Percentiles rank a stretch among this genome's conserved stretches.
These are phyloP conservation scores for Puccinellia tenuiflora DNA, from an alignment of 176 grass and related monocot genomes.

Conservation along the genomic window DNA sequence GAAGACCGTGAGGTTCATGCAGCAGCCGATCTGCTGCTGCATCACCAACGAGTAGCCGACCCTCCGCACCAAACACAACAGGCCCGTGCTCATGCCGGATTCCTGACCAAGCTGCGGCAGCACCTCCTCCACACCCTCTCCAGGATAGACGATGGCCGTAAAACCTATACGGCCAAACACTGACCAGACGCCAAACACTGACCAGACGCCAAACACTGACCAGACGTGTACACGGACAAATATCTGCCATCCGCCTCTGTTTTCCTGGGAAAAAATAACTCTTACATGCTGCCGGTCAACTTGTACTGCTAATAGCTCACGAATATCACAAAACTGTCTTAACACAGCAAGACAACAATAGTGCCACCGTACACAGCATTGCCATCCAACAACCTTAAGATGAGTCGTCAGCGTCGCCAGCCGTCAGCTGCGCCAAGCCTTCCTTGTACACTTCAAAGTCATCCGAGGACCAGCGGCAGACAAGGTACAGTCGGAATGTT, in stretches of 20 bases:
- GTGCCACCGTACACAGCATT: neutral
- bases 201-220: too few relatives aligned
- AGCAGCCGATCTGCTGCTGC: neutral
- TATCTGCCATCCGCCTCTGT: neutral
- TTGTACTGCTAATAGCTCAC: neutral
- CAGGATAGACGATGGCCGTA: neutral
- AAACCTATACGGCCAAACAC: neutral
- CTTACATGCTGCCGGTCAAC: neutral
- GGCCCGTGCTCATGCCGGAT: neutral
- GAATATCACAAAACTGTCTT: slow-evolving; percentile 14
- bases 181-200: too few relatives aligned
- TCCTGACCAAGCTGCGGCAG: neutral
- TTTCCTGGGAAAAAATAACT: neutral
- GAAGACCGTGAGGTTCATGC: neutral
- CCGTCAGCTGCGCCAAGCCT: slow-evolving; percentile 41
- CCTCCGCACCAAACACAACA: neutral
- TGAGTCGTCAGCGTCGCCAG: slow-evolving; percentile 44
- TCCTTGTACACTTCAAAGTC: slow-evolving; percentile 81
- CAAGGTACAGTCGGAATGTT: slow-evolving; percentile 71
- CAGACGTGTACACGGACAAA: too few relatives aligned
- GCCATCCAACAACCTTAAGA: slow-evolving; percentile 27
- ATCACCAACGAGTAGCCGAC: neutral
- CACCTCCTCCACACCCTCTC: neutral
- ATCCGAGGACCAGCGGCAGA: slow-evolving; percentile 67
- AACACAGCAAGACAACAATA: slow-evolving; percentile 13